Evolutionary conservation across 75 land plant genomes (phyloP).

Genomic region (Azolla pinnata): DNA sequence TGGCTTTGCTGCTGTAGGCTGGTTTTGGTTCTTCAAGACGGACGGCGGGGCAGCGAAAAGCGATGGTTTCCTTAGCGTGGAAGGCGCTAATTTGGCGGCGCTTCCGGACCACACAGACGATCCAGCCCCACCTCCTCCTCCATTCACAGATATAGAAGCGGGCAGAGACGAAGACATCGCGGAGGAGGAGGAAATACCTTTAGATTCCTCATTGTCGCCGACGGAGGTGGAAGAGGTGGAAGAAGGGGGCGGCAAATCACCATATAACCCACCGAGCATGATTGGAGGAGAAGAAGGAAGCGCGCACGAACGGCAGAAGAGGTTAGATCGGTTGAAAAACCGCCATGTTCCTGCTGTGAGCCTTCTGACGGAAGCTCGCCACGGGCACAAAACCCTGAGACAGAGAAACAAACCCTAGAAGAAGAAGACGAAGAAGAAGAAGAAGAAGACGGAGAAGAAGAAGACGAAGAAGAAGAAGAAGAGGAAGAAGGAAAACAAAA

Average conservation of each 20-base stretch:
- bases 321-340: no score
- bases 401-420: no score
- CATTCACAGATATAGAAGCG: background rate
- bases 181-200: no score
- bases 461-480: no score
- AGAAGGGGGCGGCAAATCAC: slow-evolving; percentile 90
- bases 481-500: no score
- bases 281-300: background rate
- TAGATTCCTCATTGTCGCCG: slow-evolving; percentile 33
- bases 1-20: slow-evolving; percentile 35
- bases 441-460: no score
- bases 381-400: no score
- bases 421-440: no score
- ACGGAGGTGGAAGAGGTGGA: slow-evolving; percentile 61
- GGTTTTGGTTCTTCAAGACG: slow-evolving; percentile 31
- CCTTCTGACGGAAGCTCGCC: no score
- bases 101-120: slow-evolving; percentile 54
- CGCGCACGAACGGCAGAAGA: no score
- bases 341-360: no score
- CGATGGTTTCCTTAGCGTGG: slow-evolving; percentile 66
- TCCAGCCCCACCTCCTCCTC: slow-evolving; percentile 10
- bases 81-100: slow-evolving; percentile 81
- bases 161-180: no score
- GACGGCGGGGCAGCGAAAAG: slow-evolving; percentile 47
- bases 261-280: slow-evolving; percentile 95